Conservation (phyloP, 441 rosid genomes). For the Erodium chrysanthum region DNA sequence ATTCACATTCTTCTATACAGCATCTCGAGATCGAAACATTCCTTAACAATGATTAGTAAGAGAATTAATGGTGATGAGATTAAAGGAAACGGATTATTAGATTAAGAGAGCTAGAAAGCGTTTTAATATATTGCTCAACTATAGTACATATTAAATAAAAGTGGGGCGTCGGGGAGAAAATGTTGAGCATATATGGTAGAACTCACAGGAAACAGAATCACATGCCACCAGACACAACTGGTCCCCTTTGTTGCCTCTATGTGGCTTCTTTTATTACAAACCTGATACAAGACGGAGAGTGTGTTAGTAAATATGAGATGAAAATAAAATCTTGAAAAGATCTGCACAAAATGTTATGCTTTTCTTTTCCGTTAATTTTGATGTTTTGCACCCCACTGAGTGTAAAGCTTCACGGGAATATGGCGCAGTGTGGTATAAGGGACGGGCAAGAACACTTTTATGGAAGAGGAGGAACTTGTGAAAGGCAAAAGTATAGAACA, state of each 20-base stretch:
- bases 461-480: not conserved
- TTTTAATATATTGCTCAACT: not conserved
- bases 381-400: slow-evolving; percentile 20
- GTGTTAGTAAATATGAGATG: not conserved
- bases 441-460: not conserved
- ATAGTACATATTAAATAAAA: not conserved
- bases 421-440: not conserved
- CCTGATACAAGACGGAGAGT: not conserved
- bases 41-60: slow-evolving; percentile 2
- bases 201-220: slow-evolving; percentile 6
- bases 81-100: not conserved
- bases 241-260: slow-evolving; percentile 5
- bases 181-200: not conserved
- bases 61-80: not conserved
- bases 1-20: slow-evolving; percentile 9
- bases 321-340: slow-evolving; percentile 11
- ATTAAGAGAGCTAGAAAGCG: not conserved
- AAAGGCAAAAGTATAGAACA: slow-evolving; percentile 1
- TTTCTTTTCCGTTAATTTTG: slow-evolving; percentile 8
- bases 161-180: not conserved
- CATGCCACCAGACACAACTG: slow-evolving; percentile 5
- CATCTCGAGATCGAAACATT: slow-evolving; percentile 8
- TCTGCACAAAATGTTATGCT: not conserved
- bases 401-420: slow-evolving; percentile 23
- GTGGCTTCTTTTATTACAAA: slow-evolving; percentile 10